phyloP scores from a whole-genome alignment of 768 basidiomycete species.

The Rhodotorula diobovata region DNA sequence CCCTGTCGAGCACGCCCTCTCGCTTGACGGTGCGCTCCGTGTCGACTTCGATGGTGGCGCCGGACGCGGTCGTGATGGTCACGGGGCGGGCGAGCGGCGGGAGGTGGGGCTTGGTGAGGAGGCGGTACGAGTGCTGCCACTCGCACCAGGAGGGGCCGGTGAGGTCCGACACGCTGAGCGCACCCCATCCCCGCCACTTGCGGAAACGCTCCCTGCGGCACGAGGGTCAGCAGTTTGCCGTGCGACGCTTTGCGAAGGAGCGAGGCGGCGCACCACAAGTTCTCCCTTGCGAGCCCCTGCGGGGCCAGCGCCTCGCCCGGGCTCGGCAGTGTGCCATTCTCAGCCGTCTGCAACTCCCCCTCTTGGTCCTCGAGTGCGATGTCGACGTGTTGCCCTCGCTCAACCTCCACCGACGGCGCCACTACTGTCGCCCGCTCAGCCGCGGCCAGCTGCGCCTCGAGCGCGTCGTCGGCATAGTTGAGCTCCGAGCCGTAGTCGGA shows the following conservation, averaged over 20 bases:
- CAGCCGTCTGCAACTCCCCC: too few species aligned
- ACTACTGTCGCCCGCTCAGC: not conserved
- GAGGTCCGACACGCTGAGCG: constrained; percentile 23
- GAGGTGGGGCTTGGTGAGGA: constrained; percentile 19
- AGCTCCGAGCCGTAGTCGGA: constrained; percentile 34
- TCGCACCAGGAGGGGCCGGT: constrained; percentile 30
- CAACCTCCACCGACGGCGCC: not conserved
- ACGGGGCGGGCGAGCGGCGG: constrained; percentile 22
- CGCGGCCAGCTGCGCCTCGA: constrained; percentile 3
- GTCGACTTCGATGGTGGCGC: constrained; percentile 26
- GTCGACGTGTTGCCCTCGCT: not conserved
- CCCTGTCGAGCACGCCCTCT: constrained; percentile 55
- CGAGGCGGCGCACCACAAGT: not conserved
- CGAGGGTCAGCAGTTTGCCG: not conserved
- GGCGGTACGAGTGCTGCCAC: constrained; percentile 35
- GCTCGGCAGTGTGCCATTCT: not conserved
- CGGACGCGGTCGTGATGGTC: constrained; percentile 12
- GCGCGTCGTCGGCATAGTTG: constrained; percentile 8
- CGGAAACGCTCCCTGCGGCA: constrained; percentile 23
- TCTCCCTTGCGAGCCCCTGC: not conserved
- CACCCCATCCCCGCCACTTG: constrained; percentile 17
- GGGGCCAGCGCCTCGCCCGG: not conserved
- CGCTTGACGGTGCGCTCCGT: constrained; percentile 59
- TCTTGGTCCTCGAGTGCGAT: not conserved
- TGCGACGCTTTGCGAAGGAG: not conserved